Conservation (phyloP, 2,329 filamentous ascomycete genomes). For the Neonectria neomacrospora region DNA sequence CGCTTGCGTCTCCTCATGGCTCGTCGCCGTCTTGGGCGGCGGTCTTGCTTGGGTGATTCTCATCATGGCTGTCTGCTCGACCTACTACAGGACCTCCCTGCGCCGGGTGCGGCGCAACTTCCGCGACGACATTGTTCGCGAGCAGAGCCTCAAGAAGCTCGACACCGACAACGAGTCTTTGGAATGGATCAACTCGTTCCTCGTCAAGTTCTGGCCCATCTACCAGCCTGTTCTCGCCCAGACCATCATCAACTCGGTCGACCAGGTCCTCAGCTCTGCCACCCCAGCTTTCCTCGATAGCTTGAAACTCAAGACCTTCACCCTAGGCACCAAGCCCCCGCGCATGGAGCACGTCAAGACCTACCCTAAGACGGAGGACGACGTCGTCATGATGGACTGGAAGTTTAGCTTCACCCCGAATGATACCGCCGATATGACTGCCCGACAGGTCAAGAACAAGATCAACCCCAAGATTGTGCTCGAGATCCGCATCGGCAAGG, state of each 20-base stretch:
- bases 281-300: slow-evolving; percentile 95
- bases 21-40: slow-evolving; percentile 88
- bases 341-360: slow-evolving; percentile 98
- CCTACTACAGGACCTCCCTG: slow-evolving; percentile 96
- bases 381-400: slow-evolving; percentile 99
- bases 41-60: slow-evolving; percentile 94
- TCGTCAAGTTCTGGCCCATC: slow-evolving; percentile 99
- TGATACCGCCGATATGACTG: slow-evolving; percentile 90
- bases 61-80: slow-evolving; percentile 90
- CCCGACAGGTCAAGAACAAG: slow-evolving; percentile 91
- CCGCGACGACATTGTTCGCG: slow-evolving; percentile 90
- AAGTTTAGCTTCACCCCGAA: slow-evolving; percentile 99
- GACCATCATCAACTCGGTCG: slow-evolving; percentile 91
- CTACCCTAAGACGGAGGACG: slow-evolving; percentile 94
- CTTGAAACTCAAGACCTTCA: slow-evolving; percentile 91
- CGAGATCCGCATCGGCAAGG: slow-evolving; percentile 94
- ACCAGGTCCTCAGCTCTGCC: slow-evolving; percentile 92
- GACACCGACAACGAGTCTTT: slow-evolving; percentile 93
- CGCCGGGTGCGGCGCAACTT: slow-evolving; percentile 95
- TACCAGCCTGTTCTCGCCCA: slow-evolving; percentile 94
- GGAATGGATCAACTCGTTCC: slow-evolving; percentile 99
- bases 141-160: slow-evolving; percentile 85
- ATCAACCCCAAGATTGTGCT: slow-evolving; percentile 97
- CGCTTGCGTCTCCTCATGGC: slow-evolving; percentile 89
- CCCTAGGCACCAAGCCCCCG: slow-evolving; percentile 93